Evolutionary conservation across 2,329 filamentous ascomycete species (phyloP).

Genomic region (Fusarium chlamydosporum): DNA sequence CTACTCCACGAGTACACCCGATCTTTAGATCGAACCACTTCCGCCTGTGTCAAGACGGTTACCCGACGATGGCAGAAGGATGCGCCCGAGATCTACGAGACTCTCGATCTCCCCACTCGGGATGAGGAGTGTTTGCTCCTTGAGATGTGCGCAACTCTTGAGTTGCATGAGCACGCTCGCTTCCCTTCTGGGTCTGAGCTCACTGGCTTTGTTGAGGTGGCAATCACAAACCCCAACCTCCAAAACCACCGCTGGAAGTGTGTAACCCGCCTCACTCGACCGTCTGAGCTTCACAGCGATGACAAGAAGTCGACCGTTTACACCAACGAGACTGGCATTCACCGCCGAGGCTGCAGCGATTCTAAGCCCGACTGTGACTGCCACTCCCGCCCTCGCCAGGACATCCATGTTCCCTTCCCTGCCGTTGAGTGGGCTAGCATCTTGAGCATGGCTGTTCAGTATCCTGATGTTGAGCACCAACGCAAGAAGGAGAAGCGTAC

Average conservation of each 20-base stretch:
- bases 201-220: conserved; percentile 71
- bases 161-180: conserved; percentile 69
- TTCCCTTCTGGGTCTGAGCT: conserved; percentile 73
- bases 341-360: conserved; percentile 67
- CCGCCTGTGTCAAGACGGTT: conserved; percentile 68
- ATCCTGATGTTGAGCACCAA: conserved; percentile 61
- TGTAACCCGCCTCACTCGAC: conserved; percentile 70
- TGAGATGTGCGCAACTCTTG: conserved; percentile 73
- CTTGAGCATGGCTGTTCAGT: conserved; percentile 69
- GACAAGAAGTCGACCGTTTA: conserved; percentile 62
- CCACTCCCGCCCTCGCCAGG: conserved; percentile 61
- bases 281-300: conserved; percentile 66
- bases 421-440: conserved; percentile 71
- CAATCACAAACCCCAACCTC: conserved; percentile 67
- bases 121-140: conserved; percentile 70
- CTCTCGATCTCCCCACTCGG: conserved; percentile 63
- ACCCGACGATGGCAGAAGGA: conserved; percentile 69
- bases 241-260: conserved; percentile 73
- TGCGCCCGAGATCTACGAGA: conserved; percentile 69
- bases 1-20: conserved; percentile 72
- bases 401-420: conserved; percentile 70
- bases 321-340: conserved; percentile 66
- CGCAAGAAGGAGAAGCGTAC: conserved; percentile 57
- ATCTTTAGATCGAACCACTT: conserved; percentile 67
- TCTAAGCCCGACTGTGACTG: conserved; percentile 66